phyloP scores from a whole-genome alignment of 2,329 filamentous ascomycete genomes.

The Fusarium lateritium region DNA sequence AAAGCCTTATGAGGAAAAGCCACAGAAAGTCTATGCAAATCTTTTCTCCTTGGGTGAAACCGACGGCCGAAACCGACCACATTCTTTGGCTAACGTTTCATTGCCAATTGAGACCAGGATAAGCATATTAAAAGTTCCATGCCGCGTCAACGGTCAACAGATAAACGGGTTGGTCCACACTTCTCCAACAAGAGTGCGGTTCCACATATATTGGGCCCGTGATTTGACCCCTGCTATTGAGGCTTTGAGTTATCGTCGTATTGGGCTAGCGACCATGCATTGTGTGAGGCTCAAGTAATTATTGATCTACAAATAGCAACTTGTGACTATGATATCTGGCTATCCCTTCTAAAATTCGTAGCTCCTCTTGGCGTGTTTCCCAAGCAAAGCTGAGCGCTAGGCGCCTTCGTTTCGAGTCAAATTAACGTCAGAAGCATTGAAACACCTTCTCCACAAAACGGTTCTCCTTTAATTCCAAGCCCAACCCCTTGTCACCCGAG shows the following conservation, averaged over 20 bases:
- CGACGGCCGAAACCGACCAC: neutral
- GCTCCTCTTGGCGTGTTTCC: neutral
- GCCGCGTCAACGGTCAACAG: conserved; percentile 1
- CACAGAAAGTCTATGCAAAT: neutral
- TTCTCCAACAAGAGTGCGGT: neutral
- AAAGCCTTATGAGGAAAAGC: neutral
- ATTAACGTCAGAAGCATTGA: conserved; percentile 7
- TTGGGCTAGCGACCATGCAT: neutral
- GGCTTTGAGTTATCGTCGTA: neutral
- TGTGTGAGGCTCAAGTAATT: neutral
- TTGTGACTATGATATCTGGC: neutral
- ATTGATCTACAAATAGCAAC: neutral
- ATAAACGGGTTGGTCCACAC: neutral
- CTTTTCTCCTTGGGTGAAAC: conserved; percentile 13
- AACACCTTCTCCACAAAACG: conserved; percentile 22
- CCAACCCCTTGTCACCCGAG: neutral
- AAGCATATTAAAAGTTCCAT: conserved; percentile 5
- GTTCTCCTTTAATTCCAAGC: conserved; percentile 25
- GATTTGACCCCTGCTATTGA: accelerated
- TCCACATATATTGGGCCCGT: neutral
- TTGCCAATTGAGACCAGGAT: neutral
- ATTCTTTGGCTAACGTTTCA: neutral
- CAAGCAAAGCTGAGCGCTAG: conserved; percentile 6
- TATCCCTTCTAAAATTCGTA: neutral
- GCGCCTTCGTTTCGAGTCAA: neutral